Evolutionary conservation across 148 eudicot genomes (phyloP).

Genomic region (Polygonum maritimum): DNA sequence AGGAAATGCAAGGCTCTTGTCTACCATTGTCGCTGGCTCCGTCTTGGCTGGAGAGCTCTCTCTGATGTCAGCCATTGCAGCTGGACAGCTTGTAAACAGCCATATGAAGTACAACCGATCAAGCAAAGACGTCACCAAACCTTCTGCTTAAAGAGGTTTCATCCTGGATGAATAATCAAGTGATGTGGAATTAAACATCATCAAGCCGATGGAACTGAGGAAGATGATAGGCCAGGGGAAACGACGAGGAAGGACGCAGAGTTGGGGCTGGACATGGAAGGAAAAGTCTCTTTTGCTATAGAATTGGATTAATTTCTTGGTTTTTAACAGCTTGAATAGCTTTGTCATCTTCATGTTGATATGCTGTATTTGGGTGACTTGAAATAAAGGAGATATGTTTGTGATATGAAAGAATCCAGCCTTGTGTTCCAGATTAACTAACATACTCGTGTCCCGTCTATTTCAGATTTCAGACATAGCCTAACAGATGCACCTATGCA

Average conservation of each 20-base stretch:
- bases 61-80: slow-evolving; percentile 29
- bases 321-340: slow-evolving; percentile 3
- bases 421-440: neutral
- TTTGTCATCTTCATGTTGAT: slow-evolving; percentile 5
- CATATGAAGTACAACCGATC: slow-evolving; percentile 39
- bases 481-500: neutral
- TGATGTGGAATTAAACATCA: neutral
- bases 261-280: neutral
- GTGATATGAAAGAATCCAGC: neutral
- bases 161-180: neutral
- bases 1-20: slow-evolving; percentile 27
- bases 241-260: neutral
- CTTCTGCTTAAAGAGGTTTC: neutral
- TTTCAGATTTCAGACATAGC: neutral
- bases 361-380: neutral
- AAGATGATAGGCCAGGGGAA: neutral
- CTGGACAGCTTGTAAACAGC: slow-evolving; percentile 29
- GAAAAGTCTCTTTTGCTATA: slow-evolving; percentile 1
- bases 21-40: slow-evolving; percentile 29
- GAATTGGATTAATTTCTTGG: slow-evolving; percentile 6
- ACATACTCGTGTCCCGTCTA: no score
- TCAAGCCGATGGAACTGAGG: neutral
- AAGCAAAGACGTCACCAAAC: slow-evolving; percentile 16
- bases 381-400: neutral
- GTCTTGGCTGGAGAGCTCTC: slow-evolving; percentile 37